Conservation (phyloP, 1,139 yeast species). For the Blastobotrys indianensis region DNA sequence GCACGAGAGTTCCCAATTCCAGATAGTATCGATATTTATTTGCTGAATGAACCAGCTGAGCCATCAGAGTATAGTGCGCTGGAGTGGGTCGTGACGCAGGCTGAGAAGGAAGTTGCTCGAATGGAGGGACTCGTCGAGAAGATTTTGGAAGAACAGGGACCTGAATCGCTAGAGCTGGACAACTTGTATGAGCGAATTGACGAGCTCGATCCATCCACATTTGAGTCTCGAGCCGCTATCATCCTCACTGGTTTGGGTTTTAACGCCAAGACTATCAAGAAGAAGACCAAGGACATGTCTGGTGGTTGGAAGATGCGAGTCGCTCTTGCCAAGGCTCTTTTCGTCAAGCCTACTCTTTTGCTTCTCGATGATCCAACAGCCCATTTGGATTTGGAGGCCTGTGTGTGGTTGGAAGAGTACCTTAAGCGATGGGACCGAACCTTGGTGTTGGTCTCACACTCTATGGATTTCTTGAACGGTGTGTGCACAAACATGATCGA, state of each 20-base stretch:
- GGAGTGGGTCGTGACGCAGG: constrained; percentile 96
- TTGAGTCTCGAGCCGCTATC: constrained; percentile 93
- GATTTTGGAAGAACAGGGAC: constrained; percentile 84
- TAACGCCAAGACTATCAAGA: constrained; percentile 74
- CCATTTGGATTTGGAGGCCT: constrained; percentile 97
- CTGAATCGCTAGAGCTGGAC: constrained; percentile 82
- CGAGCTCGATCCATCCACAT: constrained; percentile 91
- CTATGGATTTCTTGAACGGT: constrained; percentile 98
- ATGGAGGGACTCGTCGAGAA: constrained; percentile 90
- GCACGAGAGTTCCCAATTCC: constrained; percentile 97
- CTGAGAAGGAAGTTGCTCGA: constrained; percentile 85
- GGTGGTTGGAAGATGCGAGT: constrained; percentile 98
- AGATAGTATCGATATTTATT: constrained; percentile 80
- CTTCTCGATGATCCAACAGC: constrained; percentile 92
- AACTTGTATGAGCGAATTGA: constrained; percentile 93
- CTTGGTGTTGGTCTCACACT: constrained; percentile 91
- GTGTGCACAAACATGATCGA: constrained; percentile 98
- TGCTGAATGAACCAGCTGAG: constrained; percentile 95
- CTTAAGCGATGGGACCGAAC: constrained; percentile 90
- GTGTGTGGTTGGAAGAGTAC: constrained; percentile 99
- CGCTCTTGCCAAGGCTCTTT: constrained; percentile 68
- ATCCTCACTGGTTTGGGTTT: constrained; percentile 97
- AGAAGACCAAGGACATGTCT: constrained; percentile 96
- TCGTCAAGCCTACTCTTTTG: constrained; percentile 26
- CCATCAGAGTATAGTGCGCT: constrained; percentile 88